Evolutionary conservation across 208 protist genomes (phyloP).

Genomic region (Trypanosoma lewisi): DNA sequence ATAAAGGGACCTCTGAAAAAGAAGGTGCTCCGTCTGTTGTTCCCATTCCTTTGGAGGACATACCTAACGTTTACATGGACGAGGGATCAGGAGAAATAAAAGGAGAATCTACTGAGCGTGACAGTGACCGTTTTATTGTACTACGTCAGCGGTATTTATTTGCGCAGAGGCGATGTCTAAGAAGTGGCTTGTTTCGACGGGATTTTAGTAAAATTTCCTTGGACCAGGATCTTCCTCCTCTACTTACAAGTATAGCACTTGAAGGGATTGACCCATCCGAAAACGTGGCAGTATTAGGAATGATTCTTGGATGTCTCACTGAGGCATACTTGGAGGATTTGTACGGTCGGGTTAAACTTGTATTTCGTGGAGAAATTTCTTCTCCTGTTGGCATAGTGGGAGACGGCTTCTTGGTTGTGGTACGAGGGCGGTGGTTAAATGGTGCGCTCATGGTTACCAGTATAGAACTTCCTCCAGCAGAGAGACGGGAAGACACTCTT

Average conservation of each 20-base stretch:
- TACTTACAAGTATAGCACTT: slow-evolving; percentile 74
- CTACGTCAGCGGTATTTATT: slow-evolving; percentile 79
- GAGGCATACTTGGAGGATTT: slow-evolving; percentile 74
- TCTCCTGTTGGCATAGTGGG: slow-evolving; percentile 44
- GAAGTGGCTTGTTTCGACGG: slow-evolving; percentile 75
- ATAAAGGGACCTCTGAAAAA: slow-evolving; percentile 32
- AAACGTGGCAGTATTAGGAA: slow-evolving; percentile 74
- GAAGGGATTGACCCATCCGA: slow-evolving; percentile 62
- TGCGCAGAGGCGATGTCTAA: slow-evolving; percentile 68
- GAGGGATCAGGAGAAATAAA: slow-evolving; percentile 63
- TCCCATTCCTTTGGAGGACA: slow-evolving; percentile 39
- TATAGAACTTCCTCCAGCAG: slow-evolving; percentile 73
- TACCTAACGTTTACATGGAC: slow-evolving; percentile 66
- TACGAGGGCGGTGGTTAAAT: slow-evolving; percentile 54
- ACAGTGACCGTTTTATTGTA: slow-evolving; percentile 47
- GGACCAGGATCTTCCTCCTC: slow-evolving; percentile 39
- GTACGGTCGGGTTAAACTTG: slow-evolving; percentile 44
- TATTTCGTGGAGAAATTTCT: slow-evolving; percentile 27
- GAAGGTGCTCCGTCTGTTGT: slow-evolving; percentile 30
- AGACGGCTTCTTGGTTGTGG: slow-evolving; percentile 69
- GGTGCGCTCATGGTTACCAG: slow-evolving; percentile 38
- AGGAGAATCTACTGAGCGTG: slow-evolving; percentile 7
- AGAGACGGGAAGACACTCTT: slow-evolving; percentile 64
- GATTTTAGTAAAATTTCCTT: slow-evolving; percentile 46
- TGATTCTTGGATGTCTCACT: slow-evolving; percentile 46